A percentile compares a stretch with the other conserved stretches of the same genome.
Evolutionary conservation across 768 basidiomycete genomes (phyloP).

Genomic region (Tephrocybe sp.): DNA sequence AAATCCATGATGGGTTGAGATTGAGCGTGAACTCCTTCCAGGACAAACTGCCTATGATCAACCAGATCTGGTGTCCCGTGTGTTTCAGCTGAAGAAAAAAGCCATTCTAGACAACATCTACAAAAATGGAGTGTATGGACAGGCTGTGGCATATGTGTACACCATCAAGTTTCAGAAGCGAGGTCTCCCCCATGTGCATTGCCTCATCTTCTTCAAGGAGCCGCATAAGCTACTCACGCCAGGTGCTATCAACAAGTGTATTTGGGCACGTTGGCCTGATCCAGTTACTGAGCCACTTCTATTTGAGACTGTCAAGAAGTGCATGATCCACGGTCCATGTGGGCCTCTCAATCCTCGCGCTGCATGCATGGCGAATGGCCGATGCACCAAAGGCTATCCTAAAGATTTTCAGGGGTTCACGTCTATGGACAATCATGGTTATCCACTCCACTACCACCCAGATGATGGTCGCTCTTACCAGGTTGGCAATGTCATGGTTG

Average conservation of each 20-base stretch:
- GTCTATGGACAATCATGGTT: slow-evolving; percentile 31
- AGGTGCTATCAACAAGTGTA: slow-evolving; percentile 32
- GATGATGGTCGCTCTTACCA: slow-evolving; percentile 32
- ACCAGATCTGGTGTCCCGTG: slow-evolving; percentile 45
- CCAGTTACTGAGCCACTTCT: slow-evolving; percentile 35
- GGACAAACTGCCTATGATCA: slow-evolving; percentile 39
- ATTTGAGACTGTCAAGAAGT: too few species aligned
- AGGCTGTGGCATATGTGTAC: slow-evolving; percentile 42
- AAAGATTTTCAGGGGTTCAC: slow-evolving; percentile 37
- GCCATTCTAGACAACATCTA: slow-evolving; percentile 34
- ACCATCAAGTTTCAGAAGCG: slow-evolving; percentile 61
- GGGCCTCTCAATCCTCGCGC: slow-evolving; percentile 30
- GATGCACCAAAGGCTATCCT: slow-evolving; percentile 46
- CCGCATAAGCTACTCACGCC: slow-evolving; percentile 32
- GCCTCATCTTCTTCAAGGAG: slow-evolving; percentile 41
- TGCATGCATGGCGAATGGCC: slow-evolving; percentile 40
- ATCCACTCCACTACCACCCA: too few species aligned
- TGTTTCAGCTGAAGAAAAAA: slow-evolving; percentile 45
- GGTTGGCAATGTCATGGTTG: slow-evolving; percentile 19
- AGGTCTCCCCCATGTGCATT: too few species aligned
- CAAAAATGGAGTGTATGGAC: slow-evolving; percentile 40
- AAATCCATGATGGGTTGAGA: slow-evolving; percentile 44
- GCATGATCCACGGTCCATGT: slow-evolving; percentile 55
- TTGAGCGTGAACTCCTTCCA: slow-evolving; percentile 32
- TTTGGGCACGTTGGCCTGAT: slow-evolving; percentile 30